A percentile compares a stretch with the other conserved stretches of the same genome.
These are phyloP conservation scores for Metarhizium guizhouense DNA, from an alignment of 2,329 filamentous ascomycete species.

Conservation along the genomic window DNA sequence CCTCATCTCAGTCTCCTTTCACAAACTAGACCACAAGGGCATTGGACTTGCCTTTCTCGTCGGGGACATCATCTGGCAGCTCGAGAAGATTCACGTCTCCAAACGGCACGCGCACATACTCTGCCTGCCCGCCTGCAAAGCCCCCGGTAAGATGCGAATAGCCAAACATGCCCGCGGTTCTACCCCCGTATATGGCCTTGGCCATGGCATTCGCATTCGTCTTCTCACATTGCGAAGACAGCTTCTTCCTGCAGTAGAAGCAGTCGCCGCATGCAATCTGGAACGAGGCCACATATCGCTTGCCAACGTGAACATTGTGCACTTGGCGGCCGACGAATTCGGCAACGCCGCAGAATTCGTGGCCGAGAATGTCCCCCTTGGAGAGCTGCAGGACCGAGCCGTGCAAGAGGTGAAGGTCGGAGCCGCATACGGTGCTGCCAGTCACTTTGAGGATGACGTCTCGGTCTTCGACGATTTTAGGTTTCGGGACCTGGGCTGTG, in stretches of 20 bases:
- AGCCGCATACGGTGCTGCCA: constrained; percentile 49
- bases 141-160: constrained; percentile 76
- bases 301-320: constrained; percentile 46
- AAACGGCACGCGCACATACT: constrained; percentile 74
- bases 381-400: constrained; percentile 47
- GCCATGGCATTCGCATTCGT: constrained; percentile 66
- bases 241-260: constrained; percentile 69
- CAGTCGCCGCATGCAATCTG: constrained; percentile 71
- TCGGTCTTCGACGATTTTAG: constrained; percentile 60
- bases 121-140: constrained; percentile 79
- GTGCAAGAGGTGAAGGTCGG: constrained; percentile 49
- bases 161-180: constrained; percentile 65
- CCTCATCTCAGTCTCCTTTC: fast-evolving
- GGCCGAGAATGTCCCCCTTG: constrained; percentile 59
- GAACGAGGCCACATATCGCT: constrained; percentile 75
- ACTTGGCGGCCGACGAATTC: constrained; percentile 46
- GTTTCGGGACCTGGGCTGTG: constrained; percentile 55
- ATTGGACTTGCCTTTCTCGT: constrained; percentile 56
- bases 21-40: too few relatives aligned
- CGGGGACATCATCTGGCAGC: constrained; percentile 69
- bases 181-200: constrained; percentile 70
- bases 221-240: constrained; percentile 70
- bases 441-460: constrained; percentile 79
- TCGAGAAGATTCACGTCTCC: constrained; percentile 75
- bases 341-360: constrained; percentile 50